Evolutionary conservation across 2,329 filamentous ascomycete genomes (phyloP).

Genomic region (Phyllosticta citribraziliensis): DNA sequence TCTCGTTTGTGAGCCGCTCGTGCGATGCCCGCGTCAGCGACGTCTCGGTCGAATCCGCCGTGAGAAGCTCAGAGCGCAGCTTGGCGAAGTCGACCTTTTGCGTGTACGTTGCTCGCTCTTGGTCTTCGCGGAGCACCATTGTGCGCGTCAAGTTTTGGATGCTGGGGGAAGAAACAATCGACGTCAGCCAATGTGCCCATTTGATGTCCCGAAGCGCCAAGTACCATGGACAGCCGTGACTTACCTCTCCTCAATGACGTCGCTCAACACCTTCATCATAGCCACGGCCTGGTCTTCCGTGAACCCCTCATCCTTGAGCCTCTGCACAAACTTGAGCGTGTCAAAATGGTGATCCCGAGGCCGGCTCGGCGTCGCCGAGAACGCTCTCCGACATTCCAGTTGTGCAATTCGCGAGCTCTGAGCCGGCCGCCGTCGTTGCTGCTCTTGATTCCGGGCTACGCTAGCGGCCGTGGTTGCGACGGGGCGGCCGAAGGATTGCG

Average conservation of each 20-base stretch:
- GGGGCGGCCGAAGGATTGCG: neutral
- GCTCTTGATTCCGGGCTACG: neutral
- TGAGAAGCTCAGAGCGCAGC: conserved; percentile 85
- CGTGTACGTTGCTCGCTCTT: conserved; percentile 65
- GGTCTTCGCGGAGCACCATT: conserved; percentile 94
- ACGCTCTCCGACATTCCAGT: conserved; percentile 31
- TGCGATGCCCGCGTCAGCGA: conserved; percentile 81
- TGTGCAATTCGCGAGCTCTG: neutral
- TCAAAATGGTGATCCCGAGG: conserved; percentile 82
- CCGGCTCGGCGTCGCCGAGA: conserved; percentile 56
- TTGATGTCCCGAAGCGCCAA: neutral
- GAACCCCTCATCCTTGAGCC: conserved; percentile 82
- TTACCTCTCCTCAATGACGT: conserved; percentile 90
- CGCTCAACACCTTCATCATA: conserved; percentile 97
- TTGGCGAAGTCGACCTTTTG: conserved; percentile 98
- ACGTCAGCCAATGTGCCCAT: neutral
- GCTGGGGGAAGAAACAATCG: conserved; percentile 31
- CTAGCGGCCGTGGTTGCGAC: neutral
- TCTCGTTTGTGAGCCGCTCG: conserved; percentile 86
- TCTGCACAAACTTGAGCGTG: conserved; percentile 92
- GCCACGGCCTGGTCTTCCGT: conserved; percentile 90
- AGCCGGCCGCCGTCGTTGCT: neutral
- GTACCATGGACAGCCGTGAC: conserved; percentile 3
- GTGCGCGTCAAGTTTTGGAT: conserved; percentile 96
- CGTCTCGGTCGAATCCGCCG: conserved; percentile 82